Evolutionary conservation across 495 filamentous ascomycete species (phyloP).

Genomic region (Daldinia decipiens): DNA sequence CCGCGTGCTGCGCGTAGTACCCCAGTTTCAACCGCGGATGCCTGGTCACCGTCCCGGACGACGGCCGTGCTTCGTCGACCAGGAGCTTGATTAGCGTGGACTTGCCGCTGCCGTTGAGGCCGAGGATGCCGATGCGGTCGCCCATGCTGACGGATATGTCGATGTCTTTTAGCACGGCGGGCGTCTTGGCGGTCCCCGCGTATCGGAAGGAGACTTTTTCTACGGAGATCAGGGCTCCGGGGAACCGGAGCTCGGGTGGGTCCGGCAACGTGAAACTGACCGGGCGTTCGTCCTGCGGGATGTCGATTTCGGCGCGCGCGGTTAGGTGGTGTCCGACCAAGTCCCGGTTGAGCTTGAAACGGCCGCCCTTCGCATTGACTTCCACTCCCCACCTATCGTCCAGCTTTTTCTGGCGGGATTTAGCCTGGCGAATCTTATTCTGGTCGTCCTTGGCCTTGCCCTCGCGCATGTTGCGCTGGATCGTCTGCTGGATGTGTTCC

Average conservation of each 20-base stretch:
- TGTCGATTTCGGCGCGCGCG: conserved; percentile 71
- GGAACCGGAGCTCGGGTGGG: conserved; percentile 75
- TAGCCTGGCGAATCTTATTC: conserved; percentile 81
- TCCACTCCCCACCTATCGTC: conserved; percentile 81
- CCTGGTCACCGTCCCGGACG: conserved; percentile 64
- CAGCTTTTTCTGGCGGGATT: conserved; percentile 80
- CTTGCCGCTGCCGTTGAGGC: conserved; percentile 79
- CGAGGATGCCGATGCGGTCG: conserved; percentile 76
- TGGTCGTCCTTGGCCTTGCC: conserved; percentile 79
- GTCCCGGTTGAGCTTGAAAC: conserved; percentile 84
- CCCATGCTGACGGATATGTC: conserved; percentile 72
- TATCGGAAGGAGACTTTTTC: conserved; percentile 74
- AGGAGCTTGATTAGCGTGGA: conserved; percentile 73
- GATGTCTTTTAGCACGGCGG: conserved; percentile 62
- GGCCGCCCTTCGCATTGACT: conserved; percentile 71
- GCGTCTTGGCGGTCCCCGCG: background rate
- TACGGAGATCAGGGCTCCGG: conserved; percentile 73
- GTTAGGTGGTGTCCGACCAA: conserved; percentile 67
- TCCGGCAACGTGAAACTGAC: conserved; percentile 66
- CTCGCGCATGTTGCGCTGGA: conserved; percentile 72
- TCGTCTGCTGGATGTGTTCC: conserved; percentile 78
- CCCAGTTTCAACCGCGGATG: conserved; percentile 75
- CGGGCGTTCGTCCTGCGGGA: conserved; percentile 71
- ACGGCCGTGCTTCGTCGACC: conserved; percentile 55
- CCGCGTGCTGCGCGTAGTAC: conserved; percentile 81